phyloP scores from a whole-genome alignment of 108 stramenopile species.

The Pseudonitzschia multistriata region DNA sequence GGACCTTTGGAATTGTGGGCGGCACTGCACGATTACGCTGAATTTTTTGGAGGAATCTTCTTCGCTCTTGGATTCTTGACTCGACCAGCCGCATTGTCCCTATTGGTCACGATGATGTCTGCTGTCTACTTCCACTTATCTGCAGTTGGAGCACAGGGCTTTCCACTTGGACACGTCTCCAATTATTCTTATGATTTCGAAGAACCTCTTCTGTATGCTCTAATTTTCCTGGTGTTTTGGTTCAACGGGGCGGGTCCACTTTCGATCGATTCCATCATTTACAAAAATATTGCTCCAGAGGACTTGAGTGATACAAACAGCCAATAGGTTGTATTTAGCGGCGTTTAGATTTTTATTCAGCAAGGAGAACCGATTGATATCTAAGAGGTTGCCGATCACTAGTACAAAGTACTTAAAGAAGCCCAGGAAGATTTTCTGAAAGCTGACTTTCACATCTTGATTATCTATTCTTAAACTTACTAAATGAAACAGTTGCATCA shows the following conservation, averaged over 20 bases:
- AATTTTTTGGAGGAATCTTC: constrained; percentile 44
- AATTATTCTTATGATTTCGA: constrained; percentile 56
- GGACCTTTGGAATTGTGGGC: constrained; percentile 39
- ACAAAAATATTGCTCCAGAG: constrained; percentile 38
- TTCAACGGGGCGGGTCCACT: constrained; percentile 53
- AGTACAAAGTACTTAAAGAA: too few species aligned
- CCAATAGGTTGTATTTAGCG: neutral
- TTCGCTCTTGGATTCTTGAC: constrained; percentile 49
- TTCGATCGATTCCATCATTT: constrained; percentile 44
- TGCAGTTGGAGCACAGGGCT: constrained; percentile 37
- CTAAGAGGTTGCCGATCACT: too few species aligned
- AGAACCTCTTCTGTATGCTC: constrained; percentile 42
- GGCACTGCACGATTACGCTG: constrained; percentile 48
- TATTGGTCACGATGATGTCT: constrained; percentile 39
- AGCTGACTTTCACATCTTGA: too few species aligned
- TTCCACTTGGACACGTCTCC: constrained; percentile 48
- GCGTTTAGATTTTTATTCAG: neutral
- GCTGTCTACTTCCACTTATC: constrained; percentile 54
- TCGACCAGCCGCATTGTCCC: constrained; percentile 47
- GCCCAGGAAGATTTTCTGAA: too few species aligned
- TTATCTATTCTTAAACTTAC: too few species aligned
- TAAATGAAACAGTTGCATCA: too few species aligned
- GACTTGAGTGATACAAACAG: constrained; percentile 10
- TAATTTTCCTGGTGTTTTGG: constrained; percentile 50
- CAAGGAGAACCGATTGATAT: neutral